Percentiles rank a stretch among this genome's conserved stretches.
phyloP scores from a whole-genome alignment of 2,329 filamentous ascomycete species.

The Penicillium sp. region DNA sequence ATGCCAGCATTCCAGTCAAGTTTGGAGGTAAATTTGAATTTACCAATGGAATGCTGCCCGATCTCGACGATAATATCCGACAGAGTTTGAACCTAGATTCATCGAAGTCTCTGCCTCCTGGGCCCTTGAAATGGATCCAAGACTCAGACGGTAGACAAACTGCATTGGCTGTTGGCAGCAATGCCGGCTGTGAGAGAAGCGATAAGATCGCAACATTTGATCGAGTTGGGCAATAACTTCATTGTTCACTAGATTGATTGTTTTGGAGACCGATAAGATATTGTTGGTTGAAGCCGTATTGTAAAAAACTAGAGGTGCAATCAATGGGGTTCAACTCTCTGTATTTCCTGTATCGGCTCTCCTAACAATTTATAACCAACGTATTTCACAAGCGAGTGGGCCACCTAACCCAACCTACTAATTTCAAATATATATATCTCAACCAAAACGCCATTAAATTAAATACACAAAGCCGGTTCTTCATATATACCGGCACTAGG shows the following conservation, averaged over 20 bases:
- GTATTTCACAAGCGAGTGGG: no score
- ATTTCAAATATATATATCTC: no score
- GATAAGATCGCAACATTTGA: neutral
- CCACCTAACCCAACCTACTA: no score
- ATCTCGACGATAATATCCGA: conserved; percentile 16
- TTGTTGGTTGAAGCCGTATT: no score
- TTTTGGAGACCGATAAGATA: neutral
- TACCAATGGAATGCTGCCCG: conserved; percentile 21
- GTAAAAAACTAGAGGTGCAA: no score
- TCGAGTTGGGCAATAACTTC: neutral
- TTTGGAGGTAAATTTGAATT: conserved; percentile 24
- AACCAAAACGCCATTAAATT: no score
- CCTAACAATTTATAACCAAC: no score
- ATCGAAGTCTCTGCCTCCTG: conserved; percentile 9
- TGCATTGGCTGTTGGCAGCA: conserved; percentile 23
- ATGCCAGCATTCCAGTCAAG: conserved; percentile 21
- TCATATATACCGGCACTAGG: no score
- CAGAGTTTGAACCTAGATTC: conserved; percentile 6
- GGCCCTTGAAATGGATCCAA: conserved; percentile 23
- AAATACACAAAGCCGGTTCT: no score
- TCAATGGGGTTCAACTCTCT: no score
- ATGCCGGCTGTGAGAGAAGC: conserved; percentile 9
- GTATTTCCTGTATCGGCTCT: no score
- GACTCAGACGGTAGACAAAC: conserved; percentile 10
- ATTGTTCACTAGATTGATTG: neutral